Conservation (phyloP, 345 rosid species). For the Corchorus capsularis region DNA sequence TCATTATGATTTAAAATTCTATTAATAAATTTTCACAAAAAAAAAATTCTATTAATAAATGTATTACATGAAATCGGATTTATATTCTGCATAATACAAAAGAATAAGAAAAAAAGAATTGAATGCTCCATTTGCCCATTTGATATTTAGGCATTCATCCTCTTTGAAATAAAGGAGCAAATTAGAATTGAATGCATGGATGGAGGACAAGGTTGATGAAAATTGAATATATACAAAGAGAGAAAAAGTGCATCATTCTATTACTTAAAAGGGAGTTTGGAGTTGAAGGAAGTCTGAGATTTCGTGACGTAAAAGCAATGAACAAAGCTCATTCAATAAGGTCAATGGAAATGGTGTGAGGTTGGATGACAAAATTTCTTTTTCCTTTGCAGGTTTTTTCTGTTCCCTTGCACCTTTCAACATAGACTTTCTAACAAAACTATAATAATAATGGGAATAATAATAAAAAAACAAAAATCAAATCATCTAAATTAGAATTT, state of each 20-base stretch:
- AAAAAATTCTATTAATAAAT: too few species aligned
- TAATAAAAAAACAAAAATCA: not conserved
- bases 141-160: too few species aligned
- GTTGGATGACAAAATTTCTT: not conserved
- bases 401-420: not conserved
- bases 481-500: not conserved
- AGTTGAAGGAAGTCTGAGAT: constrained; percentile 11
- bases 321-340: not conserved
- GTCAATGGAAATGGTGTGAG: constrained; percentile 7
- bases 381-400: constrained; percentile 1
- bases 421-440: not conserved
- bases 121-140: too few species aligned
- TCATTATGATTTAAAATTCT: too few species aligned
- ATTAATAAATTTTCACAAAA: too few species aligned
- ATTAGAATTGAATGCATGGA: too few species aligned
- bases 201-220: too few species aligned
- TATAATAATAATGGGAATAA: not conserved
- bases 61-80: too few species aligned
- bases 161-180: too few species aligned
- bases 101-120: too few species aligned
- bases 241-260: not conserved
- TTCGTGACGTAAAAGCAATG: constrained; percentile 20
- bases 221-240: not conserved
- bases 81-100: too few species aligned
- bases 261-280: not conserved